A percentile compares a stretch with the other conserved stretches of the same genome.
Conservation (phyloP, 345 rosid genomes). For the Ceriops tagal region DNA sequence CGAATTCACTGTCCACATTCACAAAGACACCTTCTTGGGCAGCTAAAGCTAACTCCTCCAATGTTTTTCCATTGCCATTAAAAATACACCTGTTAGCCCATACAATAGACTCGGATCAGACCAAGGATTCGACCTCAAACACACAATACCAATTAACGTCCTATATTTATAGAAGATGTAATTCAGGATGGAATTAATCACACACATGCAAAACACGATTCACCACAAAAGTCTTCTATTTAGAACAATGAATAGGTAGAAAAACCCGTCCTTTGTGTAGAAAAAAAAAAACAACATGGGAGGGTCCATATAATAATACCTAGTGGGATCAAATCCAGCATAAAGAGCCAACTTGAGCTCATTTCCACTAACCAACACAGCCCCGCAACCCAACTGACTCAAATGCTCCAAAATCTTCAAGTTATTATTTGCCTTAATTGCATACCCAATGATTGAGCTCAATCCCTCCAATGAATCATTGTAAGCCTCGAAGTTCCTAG, state of each 20-base stretch:
- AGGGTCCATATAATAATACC: conserved; percentile 33
- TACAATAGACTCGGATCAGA: conserved; percentile 9
- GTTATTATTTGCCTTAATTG: conserved; percentile 89
- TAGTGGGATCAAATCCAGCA: conserved; percentile 87
- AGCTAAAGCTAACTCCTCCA: conserved; percentile 93
- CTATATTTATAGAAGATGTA: background rate
- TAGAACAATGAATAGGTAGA: too few species aligned
- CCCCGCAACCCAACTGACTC: conserved; percentile 88
- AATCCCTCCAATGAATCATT: conserved; percentile 71
- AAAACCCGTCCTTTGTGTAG: background rate
- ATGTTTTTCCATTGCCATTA: conserved; percentile 86
- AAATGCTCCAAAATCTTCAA: conserved; percentile 89
- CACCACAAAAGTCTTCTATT: background rate
- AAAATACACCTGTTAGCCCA: conserved; percentile 68
- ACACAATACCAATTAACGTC: background rate
- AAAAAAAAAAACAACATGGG: background rate
- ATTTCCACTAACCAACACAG: conserved; percentile 92
- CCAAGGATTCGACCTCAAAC: background rate
- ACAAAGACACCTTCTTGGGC: conserved; percentile 93
- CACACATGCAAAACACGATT: background rate
- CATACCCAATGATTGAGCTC: conserved; percentile 73
- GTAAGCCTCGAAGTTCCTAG: conserved; percentile 75
- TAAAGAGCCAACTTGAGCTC: conserved; percentile 86
- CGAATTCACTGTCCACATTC: conserved; percentile 94
- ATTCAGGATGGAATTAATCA: background rate